A percentile compares a stretch with the other conserved stretches of the same genome.
phyloP scores from a whole-genome alignment of 2,329 filamentous ascomycete genomes.

The Colletotrichum sp. region DNA sequence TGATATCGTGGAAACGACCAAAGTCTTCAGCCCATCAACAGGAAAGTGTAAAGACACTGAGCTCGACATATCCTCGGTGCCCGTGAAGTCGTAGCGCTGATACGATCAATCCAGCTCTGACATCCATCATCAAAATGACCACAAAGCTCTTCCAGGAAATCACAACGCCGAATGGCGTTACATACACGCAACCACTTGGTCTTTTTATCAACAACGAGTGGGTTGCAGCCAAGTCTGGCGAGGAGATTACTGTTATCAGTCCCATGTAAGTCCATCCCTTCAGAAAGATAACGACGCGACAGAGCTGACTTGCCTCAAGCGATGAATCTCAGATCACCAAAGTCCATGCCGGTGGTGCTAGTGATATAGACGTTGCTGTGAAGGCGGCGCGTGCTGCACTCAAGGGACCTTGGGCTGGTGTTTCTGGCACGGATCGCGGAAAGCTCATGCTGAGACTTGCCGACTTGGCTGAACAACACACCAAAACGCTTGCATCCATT shows the following conservation, averaged over 20 bases:
- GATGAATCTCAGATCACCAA: neutral
- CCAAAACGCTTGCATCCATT: neutral
- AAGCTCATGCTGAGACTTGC: neutral
- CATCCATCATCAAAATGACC: neutral
- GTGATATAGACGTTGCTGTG: neutral
- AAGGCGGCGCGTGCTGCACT: neutral
- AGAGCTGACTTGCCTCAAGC: neutral
- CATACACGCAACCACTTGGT: neutral
- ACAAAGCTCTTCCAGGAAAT: neutral
- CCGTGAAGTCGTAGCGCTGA: neutral
- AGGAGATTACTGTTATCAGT: neutral
- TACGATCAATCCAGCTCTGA: neutral
- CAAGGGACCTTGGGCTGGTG: neutral
- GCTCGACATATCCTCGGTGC: too few species aligned
- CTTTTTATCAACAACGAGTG: neutral
- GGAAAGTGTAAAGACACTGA: neutral
- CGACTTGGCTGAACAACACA: neutral
- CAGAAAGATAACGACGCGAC: fast-evolving
- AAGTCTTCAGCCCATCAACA: fast-evolving
- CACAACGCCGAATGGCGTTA: neutral
- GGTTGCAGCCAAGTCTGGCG: neutral
- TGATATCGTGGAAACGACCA: neutral
- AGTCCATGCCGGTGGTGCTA: neutral
- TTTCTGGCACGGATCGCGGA: neutral
- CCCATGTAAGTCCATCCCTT: neutral